Base-by-base conservation (phyloP, 129 eudicot species). In the Kitagawia praeruptora region DNA sequence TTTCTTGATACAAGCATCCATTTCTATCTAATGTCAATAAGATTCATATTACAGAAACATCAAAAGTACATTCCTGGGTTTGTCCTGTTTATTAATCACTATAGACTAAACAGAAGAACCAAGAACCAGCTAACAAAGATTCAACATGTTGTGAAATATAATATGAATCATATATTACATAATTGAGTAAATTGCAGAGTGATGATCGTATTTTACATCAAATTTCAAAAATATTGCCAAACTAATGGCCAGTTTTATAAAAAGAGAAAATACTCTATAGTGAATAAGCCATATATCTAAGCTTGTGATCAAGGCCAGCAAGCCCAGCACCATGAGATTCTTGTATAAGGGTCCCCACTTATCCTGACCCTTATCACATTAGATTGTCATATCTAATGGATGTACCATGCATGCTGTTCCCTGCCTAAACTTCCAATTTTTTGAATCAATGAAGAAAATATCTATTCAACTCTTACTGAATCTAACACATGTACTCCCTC, bases 361-460 rank as follows among this genome's bases (percentile, higher is more conserved):
- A 67, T 67, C 73, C 73, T 67, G 40, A 67, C 73, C 40, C 37
- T 66, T 67, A 67, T 67, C 73, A 67, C 39, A 28, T 27, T 27
- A 31, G 12, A 67, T 28, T 28, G 39, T 67, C 73, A 67, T 64
- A 1, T 64, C 14, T 64, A 8, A 13, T 64, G 21, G 38, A 5
- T 67, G 21, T 67, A 3, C 34, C 15, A 9, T 61, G 69, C 6
- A n/a, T 25, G 5, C 6, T 67, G 73, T 67, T 13, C 11, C 73
- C 39, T 67, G 73, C 41, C 73, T 67, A 27, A 31, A 67, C 40
- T 67, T 67, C 42, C 41, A 14, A 14, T 14, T 66, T 14, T 66
- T 27, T 34, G 3, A 63, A 66, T 34, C 21, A 67, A 67, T 11
- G 73, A 1, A 67, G 73, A 5, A 67, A 67, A 67, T 11, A 67